Percentiles rank a stretch among this genome's conserved stretches.
Conservation (phyloP, 2,329 filamentous ascomycete genomes). For the Ceratocystiopsis minuta region DNA sequence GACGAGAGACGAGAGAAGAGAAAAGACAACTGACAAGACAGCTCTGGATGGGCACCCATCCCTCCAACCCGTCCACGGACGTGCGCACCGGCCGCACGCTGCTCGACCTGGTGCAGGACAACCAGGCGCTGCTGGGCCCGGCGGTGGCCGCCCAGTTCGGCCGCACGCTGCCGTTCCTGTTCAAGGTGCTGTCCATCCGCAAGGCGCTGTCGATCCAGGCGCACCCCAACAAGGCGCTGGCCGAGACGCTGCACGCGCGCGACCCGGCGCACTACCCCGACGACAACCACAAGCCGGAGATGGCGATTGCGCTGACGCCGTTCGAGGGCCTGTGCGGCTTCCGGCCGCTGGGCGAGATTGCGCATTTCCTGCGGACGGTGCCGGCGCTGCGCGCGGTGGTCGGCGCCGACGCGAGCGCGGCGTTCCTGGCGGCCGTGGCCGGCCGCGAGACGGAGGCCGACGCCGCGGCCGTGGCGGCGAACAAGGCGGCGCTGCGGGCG, state of each 20-base stretch:
- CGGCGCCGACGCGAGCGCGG: slow-evolving; percentile 41
- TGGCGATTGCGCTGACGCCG: slow-evolving; percentile 92
- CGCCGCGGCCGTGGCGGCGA: slow-evolving; percentile 25
- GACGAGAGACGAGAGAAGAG: not conserved
- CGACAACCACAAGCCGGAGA: slow-evolving; percentile 99
- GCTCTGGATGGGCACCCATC: slow-evolving; percentile 99
- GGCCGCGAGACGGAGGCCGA: slow-evolving; percentile 23
- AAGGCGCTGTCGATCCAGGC: slow-evolving; percentile 96
- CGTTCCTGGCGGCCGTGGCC: slow-evolving; percentile 35
- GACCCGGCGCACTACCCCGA: slow-evolving; percentile 94
- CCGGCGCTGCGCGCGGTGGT: slow-evolving; percentile 45
- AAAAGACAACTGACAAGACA: slow-evolving; percentile 19
- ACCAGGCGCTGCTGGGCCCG: slow-evolving; percentile 61
- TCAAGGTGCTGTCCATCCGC: slow-evolving; percentile 92
- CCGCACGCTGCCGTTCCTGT: slow-evolving; percentile 78
- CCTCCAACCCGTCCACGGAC: slow-evolving; percentile 86
- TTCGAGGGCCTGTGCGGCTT: slow-evolving; percentile 96
- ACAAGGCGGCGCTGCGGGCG: slow-evolving; percentile 62
- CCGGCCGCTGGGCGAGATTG: slow-evolving; percentile 69
- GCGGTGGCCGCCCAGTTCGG: slow-evolving; percentile 59
- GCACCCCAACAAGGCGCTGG: slow-evolving; percentile 87
- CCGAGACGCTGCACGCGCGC: slow-evolving; percentile 67
- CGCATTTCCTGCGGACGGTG: slow-evolving; percentile 53
- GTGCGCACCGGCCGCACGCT: slow-evolving; percentile 67
- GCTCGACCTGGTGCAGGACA: slow-evolving; percentile 73